Evolutionary conservation across 2,329 filamentous ascomycete species (phyloP).

Genomic region (Aspergillus sp.): DNA sequence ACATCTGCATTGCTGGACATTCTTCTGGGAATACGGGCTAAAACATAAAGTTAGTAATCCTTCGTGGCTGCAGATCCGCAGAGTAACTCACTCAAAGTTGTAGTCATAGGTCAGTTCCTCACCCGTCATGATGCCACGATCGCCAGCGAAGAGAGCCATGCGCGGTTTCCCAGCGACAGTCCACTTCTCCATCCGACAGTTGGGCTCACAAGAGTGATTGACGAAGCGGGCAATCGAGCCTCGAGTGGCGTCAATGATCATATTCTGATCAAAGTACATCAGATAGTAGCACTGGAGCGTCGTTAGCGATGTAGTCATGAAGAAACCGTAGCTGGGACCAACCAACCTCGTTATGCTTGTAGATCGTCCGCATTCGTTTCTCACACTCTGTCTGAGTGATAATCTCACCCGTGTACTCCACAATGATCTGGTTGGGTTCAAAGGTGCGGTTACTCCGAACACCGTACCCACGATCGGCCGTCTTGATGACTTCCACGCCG

Average conservation of each 20-base stretch:
- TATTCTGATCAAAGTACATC: slow-evolving; percentile 97
- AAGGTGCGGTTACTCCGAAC: slow-evolving; percentile 90
- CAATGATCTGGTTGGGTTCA: slow-evolving; percentile 87
- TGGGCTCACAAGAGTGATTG: slow-evolving; percentile 95
- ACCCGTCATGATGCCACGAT: slow-evolving; percentile 85
- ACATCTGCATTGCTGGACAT: slow-evolving; percentile 65
- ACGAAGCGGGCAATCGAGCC: slow-evolving; percentile 97
- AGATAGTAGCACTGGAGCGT: slow-evolving; percentile 82
- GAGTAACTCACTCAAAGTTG: slow-evolving; percentile 63
- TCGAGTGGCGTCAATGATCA: slow-evolving; percentile 96
- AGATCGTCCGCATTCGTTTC: slow-evolving; percentile 86
- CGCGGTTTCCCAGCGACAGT: slow-evolving; percentile 89
- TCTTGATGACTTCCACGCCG: slow-evolving; percentile 94
- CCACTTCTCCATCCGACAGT: slow-evolving; percentile 98
- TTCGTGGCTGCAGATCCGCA: neutral
- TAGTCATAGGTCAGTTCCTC: slow-evolving; percentile 96
- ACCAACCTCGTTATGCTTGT: slow-evolving; percentile 87
- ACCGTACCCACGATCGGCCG: slow-evolving; percentile 81
- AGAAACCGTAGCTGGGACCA: neutral
- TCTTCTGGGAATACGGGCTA: slow-evolving; percentile 61
- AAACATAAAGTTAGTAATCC: slow-evolving; percentile 14
- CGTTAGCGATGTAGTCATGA: slow-evolving; percentile 16
- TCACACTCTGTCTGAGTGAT: slow-evolving; percentile 95
- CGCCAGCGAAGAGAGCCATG: slow-evolving; percentile 95
- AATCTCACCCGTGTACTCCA: slow-evolving; percentile 97